These are phyloP conservation scores for Cutaneotrichosporon cavernicola DNA, from an alignment of 1,284 basidiomycete genomes.

Conservation along the genomic window DNA sequence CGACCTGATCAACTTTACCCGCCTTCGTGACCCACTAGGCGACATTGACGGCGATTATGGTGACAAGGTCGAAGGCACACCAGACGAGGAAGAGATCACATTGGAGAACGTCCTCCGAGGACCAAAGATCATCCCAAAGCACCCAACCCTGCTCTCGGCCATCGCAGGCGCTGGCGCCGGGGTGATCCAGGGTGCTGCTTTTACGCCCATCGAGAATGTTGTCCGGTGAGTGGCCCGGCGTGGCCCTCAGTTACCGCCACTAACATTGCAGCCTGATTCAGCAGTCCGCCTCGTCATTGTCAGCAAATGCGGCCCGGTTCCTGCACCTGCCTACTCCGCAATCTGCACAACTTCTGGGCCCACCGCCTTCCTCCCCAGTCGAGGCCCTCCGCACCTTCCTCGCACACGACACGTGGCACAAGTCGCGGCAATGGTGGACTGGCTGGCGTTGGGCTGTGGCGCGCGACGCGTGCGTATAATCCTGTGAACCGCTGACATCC, in stretches of 20 bases:
- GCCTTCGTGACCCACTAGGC: conserved; percentile 20
- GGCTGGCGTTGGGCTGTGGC: conserved; percentile 49
- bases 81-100: conserved; percentile 37
- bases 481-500: neutral
- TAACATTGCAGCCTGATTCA: conserved; percentile 30
- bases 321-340: conserved; percentile 29
- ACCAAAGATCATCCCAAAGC: conserved; percentile 42
- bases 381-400: conserved; percentile 42
- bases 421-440: conserved; percentile 45
- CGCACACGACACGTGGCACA: conserved; percentile 41
- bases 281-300: conserved; percentile 36
- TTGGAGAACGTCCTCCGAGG: conserved; percentile 44
- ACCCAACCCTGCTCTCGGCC: conserved; percentile 49
- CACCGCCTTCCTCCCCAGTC: conserved; percentile 31
- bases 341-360: conserved; percentile 19
- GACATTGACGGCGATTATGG: conserved; percentile 26
- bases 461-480: conserved; percentile 40
- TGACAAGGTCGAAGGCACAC: conserved; percentile 3
- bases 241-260: neutral
- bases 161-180: conserved; percentile 50
- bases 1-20: conserved; percentile 16
- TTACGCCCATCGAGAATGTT: conserved; percentile 52
- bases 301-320: conserved; percentile 26
- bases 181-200: conserved; percentile 47
- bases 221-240: conserved; percentile 35